Evolutionary conservation across 2,329 filamentous ascomycete genomes (phyloP), one percentile per base, ranked within the genome.

Genomic region (Akanthomyces lecanii): DNA sequence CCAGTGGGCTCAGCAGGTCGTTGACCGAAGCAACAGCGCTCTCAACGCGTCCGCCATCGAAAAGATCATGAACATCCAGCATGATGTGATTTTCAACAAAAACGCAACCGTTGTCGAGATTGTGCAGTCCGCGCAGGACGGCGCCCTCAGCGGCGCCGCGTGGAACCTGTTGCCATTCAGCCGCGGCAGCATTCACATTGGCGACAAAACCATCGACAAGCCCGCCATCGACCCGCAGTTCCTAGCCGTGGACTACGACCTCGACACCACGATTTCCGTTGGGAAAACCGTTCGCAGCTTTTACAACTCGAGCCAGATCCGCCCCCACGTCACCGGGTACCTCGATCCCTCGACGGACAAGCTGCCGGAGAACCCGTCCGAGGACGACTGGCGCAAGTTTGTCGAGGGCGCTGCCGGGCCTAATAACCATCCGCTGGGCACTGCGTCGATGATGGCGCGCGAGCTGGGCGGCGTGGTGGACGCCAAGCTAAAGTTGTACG

Each of bases 71-170:
- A 69, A 70, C 8, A 70, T 79, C 3, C 80, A 84, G 69, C 74
- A 82, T 64, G 75, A 80, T 56, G 71, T 84, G 11, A 74, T 84
- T 18, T 83, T 83, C 69, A 69, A 73, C 21, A 70, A 75, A 62
- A 71, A 74, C 14, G 73, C 81, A 0, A 79, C 82, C 0, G 70
- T 82, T 3, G 77, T 74, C 0, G 82, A 85, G 67, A 72, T 81
- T 1, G 69, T 84, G 52, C 77, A 78, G 67, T 70, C 72, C 0
- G 63, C 66, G 2, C 66, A 67, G 3, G 71, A 67, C 2, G 68
- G 69, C 2, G 67, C 73, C 3, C 69, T 78, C 18, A 69, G 71
- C n/a, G 75, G 78, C 0, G 69, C 74, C 11, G 74, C 73, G 63
- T 79, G 75, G 73, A 64, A 67, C 8, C 67, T 78, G 11, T 62